Evolutionary conservation across 176 grass and related monocot genomes (phyloP).

Genomic region (Hordeum marinum): DNA sequence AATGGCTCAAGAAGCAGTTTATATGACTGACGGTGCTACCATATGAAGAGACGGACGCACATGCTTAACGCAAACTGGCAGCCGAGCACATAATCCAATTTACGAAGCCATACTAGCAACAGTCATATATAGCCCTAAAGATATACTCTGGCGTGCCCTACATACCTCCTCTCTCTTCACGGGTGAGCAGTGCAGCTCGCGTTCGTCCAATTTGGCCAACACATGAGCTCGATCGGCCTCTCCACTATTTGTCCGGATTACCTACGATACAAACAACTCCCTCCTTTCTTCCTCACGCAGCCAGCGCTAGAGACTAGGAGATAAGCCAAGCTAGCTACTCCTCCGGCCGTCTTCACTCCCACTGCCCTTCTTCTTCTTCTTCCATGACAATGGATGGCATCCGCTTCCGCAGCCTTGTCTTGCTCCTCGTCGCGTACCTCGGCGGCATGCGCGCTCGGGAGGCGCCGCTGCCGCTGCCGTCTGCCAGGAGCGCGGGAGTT

Average conservation of each 20-base stretch:
- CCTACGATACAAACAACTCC: constrained; percentile 33
- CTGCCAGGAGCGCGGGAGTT: not conserved
- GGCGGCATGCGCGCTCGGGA: constrained; percentile 20
- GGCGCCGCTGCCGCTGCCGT: constrained; percentile 26
- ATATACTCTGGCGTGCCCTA: not conserved
- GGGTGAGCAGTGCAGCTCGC: constrained; percentile 12
- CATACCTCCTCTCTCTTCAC: constrained; percentile 5
- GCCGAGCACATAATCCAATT: not conserved
- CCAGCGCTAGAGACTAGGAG: constrained; percentile 19
- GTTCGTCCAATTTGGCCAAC: constrained; percentile 28
- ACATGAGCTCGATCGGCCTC: constrained; percentile 25
- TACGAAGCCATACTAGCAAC: not conserved
- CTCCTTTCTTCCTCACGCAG: constrained; percentile 35
- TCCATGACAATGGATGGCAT: constrained; percentile 3
- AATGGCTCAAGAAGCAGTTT: no score
- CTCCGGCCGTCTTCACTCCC: not conserved
- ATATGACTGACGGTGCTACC: no score
- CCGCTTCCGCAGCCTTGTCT: not conserved
- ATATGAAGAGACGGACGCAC: no score
- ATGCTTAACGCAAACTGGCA: no score
- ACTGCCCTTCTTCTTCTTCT: not conserved
- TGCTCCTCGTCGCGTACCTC: constrained; percentile 34
- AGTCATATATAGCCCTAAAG: not conserved
- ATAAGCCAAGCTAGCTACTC: constrained; percentile 25
- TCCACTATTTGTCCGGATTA: constrained; percentile 22